phyloP scores from a whole-genome alignment of 1,139 yeast genomes.

The Meyerozyma smithsonii region DNA sequence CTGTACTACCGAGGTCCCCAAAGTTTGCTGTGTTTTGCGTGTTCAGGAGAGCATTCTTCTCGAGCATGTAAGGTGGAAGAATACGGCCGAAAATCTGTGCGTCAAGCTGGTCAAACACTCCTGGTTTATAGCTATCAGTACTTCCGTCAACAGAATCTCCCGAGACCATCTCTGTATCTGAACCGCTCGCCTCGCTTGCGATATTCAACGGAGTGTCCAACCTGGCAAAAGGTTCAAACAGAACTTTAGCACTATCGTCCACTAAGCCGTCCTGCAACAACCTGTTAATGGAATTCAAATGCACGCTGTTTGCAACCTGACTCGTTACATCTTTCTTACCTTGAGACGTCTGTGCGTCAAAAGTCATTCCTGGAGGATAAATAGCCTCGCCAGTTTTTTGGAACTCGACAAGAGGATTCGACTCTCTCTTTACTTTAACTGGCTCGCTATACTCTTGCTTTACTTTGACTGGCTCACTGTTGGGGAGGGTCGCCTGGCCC shows the following conservation, averaged over 20 bases:
- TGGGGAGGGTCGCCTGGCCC: neutral
- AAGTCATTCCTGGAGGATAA: neutral
- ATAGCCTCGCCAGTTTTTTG: neutral
- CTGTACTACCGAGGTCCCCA: neutral
- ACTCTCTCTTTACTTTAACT: neutral
- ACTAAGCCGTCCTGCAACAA: neutral
- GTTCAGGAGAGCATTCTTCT: conserved; percentile 19
- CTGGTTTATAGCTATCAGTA: conserved; percentile 53
- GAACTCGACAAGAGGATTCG: neutral
- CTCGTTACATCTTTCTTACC: neutral
- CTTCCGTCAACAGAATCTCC: neutral
- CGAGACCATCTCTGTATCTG: neutral
- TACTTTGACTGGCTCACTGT: neutral
- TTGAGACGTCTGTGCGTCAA: neutral
- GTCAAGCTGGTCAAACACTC: conserved; percentile 79
- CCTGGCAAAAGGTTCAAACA: neutral
- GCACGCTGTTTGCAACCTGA: neutral
- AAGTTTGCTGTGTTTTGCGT: neutral
- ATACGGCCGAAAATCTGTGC: conserved; percentile 79
- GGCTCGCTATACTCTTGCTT: no score
- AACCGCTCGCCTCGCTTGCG: neutral
- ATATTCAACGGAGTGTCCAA: neutral
- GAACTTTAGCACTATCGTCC: neutral
- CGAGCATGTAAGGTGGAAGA: conserved; percentile 78
- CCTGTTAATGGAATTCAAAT: neutral